Conservation (phyloP, 257 asterid species). For the Thymus quinquecostatus region DNA sequence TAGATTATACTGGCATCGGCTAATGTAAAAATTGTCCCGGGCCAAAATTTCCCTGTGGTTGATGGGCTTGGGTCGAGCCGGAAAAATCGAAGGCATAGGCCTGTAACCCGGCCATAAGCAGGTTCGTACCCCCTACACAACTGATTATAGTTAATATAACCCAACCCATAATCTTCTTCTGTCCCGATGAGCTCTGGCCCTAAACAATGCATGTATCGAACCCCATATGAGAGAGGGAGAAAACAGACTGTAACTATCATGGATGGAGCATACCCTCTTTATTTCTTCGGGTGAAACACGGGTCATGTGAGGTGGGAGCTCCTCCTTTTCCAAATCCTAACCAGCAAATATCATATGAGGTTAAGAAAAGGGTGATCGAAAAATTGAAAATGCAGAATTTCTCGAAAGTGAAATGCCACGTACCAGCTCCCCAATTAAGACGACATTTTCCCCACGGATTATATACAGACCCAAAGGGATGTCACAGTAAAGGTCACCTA, state of each 20-base stretch:
- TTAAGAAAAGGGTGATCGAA: neutral
- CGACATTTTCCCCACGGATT: conserved; percentile 97
- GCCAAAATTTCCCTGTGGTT: too few species aligned
- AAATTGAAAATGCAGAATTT: neutral
- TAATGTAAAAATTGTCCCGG: too few species aligned
- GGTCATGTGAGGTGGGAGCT: conserved; percentile 88
- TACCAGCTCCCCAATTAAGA: conserved; percentile 97
- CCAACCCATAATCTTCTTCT: too few species aligned
- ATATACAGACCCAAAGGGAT: conserved; percentile 89
- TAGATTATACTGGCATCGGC: too few species aligned
- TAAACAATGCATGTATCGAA: neutral
- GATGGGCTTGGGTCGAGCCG: too few species aligned
- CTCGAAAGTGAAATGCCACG: neutral
- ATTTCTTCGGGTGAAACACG: conserved; percentile 78
- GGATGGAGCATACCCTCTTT: conserved; percentile 55
- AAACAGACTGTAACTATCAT: neutral
- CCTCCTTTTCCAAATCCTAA: conserved; percentile 90
- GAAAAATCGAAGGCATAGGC: too few species aligned
- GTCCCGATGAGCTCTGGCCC: too few species aligned
- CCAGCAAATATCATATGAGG: conserved; percentile 24
- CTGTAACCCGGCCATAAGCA: too few species aligned
- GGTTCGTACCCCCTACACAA: too few species aligned
- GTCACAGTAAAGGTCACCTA: conserved; percentile 87
- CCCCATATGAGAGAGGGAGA: neutral
- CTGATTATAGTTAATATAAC: too few species aligned